phyloP scores from a whole-genome alignment of 2,329 filamentous ascomycete species.

The Colletotrichum euphorbiae region DNA sequence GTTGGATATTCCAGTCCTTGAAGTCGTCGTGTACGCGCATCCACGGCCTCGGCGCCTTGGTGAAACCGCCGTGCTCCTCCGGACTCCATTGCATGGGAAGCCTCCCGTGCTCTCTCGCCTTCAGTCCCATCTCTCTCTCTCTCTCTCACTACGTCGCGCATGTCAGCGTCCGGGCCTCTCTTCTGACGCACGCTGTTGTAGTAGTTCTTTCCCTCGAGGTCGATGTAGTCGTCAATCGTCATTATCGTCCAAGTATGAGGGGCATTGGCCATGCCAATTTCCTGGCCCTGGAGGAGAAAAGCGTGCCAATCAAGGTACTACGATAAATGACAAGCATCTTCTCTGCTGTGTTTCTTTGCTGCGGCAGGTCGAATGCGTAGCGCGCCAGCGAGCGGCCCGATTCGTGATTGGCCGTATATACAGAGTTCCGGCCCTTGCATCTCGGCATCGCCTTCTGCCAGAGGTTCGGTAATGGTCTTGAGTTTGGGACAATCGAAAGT shows the following conservation, averaged over 20 bases:
- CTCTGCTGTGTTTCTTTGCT: slow-evolving; percentile 52
- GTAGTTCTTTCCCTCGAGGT: slow-evolving; percentile 57
- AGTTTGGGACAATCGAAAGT: slow-evolving; percentile 50
- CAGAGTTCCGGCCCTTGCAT: slow-evolving; percentile 59
- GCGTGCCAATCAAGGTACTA: slow-evolving; percentile 54
- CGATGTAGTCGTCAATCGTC: slow-evolving; percentile 56
- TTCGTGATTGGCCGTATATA: slow-evolving; percentile 68
- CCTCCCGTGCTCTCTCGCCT: slow-evolving; percentile 45
- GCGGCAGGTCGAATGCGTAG: slow-evolving; percentile 55
- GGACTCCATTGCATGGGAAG: slow-evolving; percentile 62
- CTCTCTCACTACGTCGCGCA: slow-evolving; percentile 54
- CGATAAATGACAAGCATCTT: slow-evolving; percentile 54
- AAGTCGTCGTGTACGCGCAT: slow-evolving; percentile 46
- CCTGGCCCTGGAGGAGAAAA: slow-evolving; percentile 65
- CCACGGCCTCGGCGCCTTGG: slow-evolving; percentile 41
- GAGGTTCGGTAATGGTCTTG: slow-evolving; percentile 49
- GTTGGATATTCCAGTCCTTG: slow-evolving; percentile 39
- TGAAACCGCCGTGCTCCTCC: slow-evolving; percentile 59
- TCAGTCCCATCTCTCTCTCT: slow-evolving; percentile 55
- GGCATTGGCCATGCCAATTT: slow-evolving; percentile 63
- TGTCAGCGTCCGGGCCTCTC: slow-evolving; percentile 43
- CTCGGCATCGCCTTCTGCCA: slow-evolving; percentile 53
- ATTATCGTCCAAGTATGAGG: slow-evolving; percentile 56
- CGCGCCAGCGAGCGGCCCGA: slow-evolving; percentile 63
- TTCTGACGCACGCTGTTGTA: slow-evolving; percentile 44